phyloP scores from a whole-genome alignment of 495 filamentous ascomycete species.

The Sphaerosporella brunnea region DNA sequence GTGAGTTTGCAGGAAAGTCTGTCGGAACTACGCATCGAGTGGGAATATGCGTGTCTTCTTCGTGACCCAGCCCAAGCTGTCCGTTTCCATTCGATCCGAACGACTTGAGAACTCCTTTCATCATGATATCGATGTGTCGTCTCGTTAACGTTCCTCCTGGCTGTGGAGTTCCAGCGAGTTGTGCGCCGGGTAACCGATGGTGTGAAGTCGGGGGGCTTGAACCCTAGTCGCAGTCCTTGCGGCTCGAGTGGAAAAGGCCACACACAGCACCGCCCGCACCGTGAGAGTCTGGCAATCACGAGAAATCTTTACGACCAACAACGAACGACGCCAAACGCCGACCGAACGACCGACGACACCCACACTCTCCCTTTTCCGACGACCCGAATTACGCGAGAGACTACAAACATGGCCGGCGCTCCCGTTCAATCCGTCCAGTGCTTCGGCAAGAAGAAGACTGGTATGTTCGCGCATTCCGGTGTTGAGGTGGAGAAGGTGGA shows the following conservation, averaged over 20 bases:
- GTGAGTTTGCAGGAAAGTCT: constrained; percentile 12
- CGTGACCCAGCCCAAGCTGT: constrained; percentile 66
- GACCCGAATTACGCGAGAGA: constrained; percentile 9
- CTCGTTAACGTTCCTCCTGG: too few relatives aligned
- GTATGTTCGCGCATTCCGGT: constrained; percentile 34
- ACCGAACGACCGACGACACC: constrained; percentile 6
- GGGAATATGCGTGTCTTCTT: constrained; percentile 52
- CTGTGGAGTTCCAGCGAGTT: too few relatives aligned
- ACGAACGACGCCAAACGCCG: constrained; percentile 10
- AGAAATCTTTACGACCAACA: constrained; percentile 4
- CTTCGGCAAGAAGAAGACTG: constrained; percentile 89
- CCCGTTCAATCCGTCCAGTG: constrained; percentile 68
- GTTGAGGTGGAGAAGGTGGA: background rate
- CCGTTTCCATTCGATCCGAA: constrained; percentile 83
- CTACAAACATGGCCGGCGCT: constrained; percentile 43
- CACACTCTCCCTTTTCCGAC: constrained; percentile 1
- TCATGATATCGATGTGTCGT: too few relatives aligned
- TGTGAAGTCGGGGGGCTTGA: too few relatives aligned
- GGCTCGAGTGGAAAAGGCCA: background rate
- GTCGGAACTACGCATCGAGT: constrained; percentile 37
- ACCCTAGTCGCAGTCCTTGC: background rate
- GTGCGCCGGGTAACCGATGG: background rate
- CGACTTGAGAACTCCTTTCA: too few relatives aligned
- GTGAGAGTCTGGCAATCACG: background rate
- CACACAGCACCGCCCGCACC: background rate